Evolutionary conservation across 306 rosid species (phyloP).

Genomic region (Dryas alaskensis): DNA sequence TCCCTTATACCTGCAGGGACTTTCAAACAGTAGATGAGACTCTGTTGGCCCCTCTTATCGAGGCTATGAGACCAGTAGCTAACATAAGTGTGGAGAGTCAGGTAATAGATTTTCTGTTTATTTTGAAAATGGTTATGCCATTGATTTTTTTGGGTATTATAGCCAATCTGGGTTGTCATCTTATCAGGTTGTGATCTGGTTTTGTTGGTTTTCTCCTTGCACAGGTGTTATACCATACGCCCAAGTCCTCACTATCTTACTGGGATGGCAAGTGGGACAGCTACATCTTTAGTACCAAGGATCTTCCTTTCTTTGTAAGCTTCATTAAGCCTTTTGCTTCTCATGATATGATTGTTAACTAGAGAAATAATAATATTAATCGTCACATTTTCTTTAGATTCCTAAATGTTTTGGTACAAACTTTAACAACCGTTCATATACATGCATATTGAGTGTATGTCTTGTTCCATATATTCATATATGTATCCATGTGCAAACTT

Average conservation of each 20-base stretch:
- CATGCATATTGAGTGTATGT: background rate
- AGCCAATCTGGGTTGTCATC: background rate
- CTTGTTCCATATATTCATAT: background rate
- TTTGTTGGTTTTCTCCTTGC: constrained; percentile 16
- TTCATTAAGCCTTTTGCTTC: constrained; percentile 26
- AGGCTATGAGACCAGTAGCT: constrained; percentile 73
- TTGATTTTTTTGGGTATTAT: background rate
- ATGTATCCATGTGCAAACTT: background rate
- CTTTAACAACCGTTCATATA: background rate
- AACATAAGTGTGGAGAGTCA: constrained; percentile 88
- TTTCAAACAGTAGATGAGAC: constrained; percentile 55
- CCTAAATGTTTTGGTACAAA: background rate
- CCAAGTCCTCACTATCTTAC: constrained; percentile 75
- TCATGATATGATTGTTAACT: constrained; percentile 24
- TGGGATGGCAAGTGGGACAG: constrained; percentile 70
- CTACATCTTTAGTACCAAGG: constrained; percentile 62
- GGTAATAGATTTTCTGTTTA: constrained; percentile 32
- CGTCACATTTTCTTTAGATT: constrained; percentile 3
- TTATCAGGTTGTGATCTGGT: constrained; percentile 11
- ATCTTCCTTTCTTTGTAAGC: constrained; percentile 95
- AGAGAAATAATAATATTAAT: constrained; percentile 14
- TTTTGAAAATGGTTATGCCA: constrained; percentile 2
- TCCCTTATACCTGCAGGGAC: constrained; percentile 55
- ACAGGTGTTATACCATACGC: constrained; percentile 86
- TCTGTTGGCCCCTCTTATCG: constrained; percentile 65